A percentile compares a stretch with the other conserved stretches of the same genome.
Conservation (phyloP, 1,284 basidiomycete genomes). For the Trichosporon asahii region DNA sequence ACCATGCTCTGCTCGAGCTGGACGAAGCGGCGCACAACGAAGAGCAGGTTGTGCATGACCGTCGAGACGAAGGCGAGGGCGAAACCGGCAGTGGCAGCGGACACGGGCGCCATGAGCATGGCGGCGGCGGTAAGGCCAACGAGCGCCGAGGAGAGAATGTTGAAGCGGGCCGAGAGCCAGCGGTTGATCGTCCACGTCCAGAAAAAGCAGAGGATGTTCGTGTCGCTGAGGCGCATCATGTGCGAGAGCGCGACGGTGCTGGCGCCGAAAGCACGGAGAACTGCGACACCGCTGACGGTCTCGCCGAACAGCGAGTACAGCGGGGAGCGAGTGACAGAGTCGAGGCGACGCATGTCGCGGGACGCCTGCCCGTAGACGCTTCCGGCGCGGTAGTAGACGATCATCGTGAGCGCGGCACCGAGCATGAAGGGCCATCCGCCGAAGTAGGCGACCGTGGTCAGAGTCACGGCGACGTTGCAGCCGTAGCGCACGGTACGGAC, state of each 20-base stretch:
- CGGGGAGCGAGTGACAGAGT: slow-evolving; percentile 84
- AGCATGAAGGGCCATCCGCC: slow-evolving; percentile 72
- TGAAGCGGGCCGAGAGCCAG: slow-evolving; percentile 63
- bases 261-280: slow-evolving; percentile 77
- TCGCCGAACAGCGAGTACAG: slow-evolving; percentile 89
- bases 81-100: slow-evolving; percentile 75
- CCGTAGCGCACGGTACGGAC: slow-evolving; percentile 60
- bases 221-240: slow-evolving; percentile 80
- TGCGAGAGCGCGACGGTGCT: slow-evolving; percentile 75
- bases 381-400: slow-evolving; percentile 55
- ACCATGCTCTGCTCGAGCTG: slow-evolving; percentile 91
- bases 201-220: slow-evolving; percentile 71
- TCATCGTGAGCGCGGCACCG: slow-evolving; percentile 60
- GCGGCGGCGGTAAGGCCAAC: slow-evolving; percentile 69
- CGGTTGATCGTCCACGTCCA: slow-evolving; percentile 69
- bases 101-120: slow-evolving; percentile 64
- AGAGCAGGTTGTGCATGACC: slow-evolving; percentile 66
- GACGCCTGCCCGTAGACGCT: slow-evolving; percentile 82
- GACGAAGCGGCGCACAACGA: slow-evolving; percentile 64
- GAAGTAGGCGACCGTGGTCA: slow-evolving; percentile 67
- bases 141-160: slow-evolving; percentile 68
- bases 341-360: slow-evolving; percentile 81
- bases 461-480: slow-evolving; percentile 47
- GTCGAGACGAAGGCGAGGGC: slow-evolving; percentile 75
- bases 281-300: slow-evolving; percentile 75